Evolutionary conservation across 2,329 filamentous ascomycete species (phyloP).

Genomic region (Aspergillus aculeatus): DNA sequence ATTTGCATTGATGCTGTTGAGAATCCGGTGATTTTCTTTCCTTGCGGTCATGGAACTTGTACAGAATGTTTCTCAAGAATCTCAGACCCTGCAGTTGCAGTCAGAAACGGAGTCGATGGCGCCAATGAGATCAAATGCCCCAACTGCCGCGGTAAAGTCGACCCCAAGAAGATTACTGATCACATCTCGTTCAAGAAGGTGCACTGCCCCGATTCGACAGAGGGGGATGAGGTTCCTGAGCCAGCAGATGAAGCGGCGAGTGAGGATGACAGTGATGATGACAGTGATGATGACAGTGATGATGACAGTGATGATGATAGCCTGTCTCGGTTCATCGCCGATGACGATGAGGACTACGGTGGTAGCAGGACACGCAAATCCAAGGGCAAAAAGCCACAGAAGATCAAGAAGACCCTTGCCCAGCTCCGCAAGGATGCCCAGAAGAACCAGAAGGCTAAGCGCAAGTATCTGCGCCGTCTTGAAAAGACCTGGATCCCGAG

Average conservation of each 20-base stretch:
- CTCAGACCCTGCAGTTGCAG: conserved; percentile 58
- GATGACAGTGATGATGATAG: conserved; percentile 33
- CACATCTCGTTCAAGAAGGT: conserved; percentile 71
- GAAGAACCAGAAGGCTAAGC: conserved; percentile 64
- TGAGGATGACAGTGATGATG: conserved; percentile 20
- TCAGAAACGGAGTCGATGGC: conserved; percentile 61
- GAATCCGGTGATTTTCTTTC: conserved; percentile 75
- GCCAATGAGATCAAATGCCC: conserved; percentile 64
- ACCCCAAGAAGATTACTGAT: conserved; percentile 69
- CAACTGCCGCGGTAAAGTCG: conserved; percentile 67
- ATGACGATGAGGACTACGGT: conserved; percentile 36
- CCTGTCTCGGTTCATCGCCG: conserved; percentile 2
- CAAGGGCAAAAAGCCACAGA: conserved; percentile 43
- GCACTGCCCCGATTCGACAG: conserved; percentile 58
- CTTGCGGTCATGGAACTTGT: conserved; percentile 81
- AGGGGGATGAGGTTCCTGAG: conserved; percentile 20
- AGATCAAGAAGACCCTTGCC: conserved; percentile 46
- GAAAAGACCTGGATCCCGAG: conserved; percentile 69
- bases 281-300: conserved; percentile 30
- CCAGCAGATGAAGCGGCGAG: conserved; percentile 25
- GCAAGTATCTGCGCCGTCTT: conserved; percentile 68
- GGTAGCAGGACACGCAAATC: conserved; percentile 15
- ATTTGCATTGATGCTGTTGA: conserved; percentile 75
- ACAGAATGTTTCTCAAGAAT: conserved; percentile 72
- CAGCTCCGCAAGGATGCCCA: conserved; percentile 49